Percentiles rank a stretch among this genome's conserved stretches.
Evolutionary conservation across 2,329 filamentous ascomycete genomes (phyloP).

Genomic region (Diaporthe longicolla): DNA sequence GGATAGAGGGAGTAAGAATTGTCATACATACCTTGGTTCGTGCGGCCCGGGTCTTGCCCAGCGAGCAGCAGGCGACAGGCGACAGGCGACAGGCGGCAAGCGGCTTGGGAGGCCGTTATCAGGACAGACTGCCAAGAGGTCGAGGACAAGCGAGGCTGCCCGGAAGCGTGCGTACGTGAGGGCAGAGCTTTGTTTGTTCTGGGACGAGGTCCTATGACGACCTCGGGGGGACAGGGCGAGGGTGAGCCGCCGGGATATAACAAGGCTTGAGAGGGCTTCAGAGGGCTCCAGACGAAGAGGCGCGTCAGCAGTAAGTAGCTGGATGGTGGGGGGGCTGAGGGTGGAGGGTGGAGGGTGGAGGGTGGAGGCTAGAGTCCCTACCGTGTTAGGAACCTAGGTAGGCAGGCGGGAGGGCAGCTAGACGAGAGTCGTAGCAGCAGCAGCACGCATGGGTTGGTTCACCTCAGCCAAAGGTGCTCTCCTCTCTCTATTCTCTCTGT

Average conservation of each 20-base stretch:
- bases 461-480: slow-evolving; percentile 3
- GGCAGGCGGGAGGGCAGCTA: not conserved
- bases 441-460: not conserved
- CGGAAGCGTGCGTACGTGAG: not conserved
- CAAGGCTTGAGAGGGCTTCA: not conserved
- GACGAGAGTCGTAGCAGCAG: not conserved
- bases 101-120: not conserved
- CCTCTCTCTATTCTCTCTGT: too few relatives aligned
- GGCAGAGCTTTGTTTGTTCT: slow-evolving; percentile 11
- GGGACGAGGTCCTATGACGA: not conserved
- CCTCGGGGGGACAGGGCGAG: slow-evolving; percentile 3
- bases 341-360: too few relatives aligned
- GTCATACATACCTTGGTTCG: slow-evolving; percentile 31
- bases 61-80: not conserved
- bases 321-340: too few relatives aligned
- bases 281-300: not conserved
- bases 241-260: slow-evolving; percentile 15
- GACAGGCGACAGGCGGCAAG: not conserved
- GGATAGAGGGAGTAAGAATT: slow-evolving; percentile 30
- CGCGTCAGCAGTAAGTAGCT: slow-evolving; percentile 21
- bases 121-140: slow-evolving; percentile 26
- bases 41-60: not conserved
- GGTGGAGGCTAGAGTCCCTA: not conserved
- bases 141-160: slow-evolving; percentile 11
- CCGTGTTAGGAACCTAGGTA: too few relatives aligned